Percentiles rank a stretch among this genome's conserved stretches.
Conservation (phyloP, 208 protist species). For the Leishmania major region DNA sequence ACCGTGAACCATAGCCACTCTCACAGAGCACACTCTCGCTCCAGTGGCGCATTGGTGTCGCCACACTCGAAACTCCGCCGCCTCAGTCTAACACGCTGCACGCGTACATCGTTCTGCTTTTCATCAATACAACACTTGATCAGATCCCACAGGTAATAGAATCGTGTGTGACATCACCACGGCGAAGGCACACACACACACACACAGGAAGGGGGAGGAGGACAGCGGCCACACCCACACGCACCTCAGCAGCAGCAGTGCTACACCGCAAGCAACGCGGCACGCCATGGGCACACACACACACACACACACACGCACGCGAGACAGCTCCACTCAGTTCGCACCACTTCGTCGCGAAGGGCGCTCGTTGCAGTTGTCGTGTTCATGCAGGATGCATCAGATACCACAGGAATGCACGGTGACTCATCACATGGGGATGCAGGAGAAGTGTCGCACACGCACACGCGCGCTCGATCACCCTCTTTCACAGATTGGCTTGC, state of each 20-base stretch:
- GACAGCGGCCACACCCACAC: constrained; percentile 3
- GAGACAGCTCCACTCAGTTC: constrained; percentile 15
- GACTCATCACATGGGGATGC: constrained; percentile 25
- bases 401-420: constrained; percentile 83
- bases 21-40: background rate
- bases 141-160: constrained; percentile 55
- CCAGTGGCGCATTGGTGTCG: background rate
- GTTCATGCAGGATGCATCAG: constrained; percentile 41
- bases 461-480: background rate
- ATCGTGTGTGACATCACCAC: constrained; percentile 35
- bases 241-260: background rate
- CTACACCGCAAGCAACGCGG: background rate
- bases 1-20: background rate
- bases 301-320: constrained; percentile 24
- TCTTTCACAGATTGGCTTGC: background rate
- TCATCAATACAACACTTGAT: constrained; percentile 20
- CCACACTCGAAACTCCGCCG: background rate
- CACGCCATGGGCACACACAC: constrained; percentile 11
- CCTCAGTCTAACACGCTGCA: constrained; percentile 33
- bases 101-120: constrained; percentile 30
- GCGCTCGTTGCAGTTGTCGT: constrained; percentile 60
- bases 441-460: constrained; percentile 24
- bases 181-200: too few species aligned
- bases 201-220: too few species aligned
- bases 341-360: constrained; percentile 21